Base-by-base conservation (phyloP, 306 rosid species). In the Inga laurina region DNA sequence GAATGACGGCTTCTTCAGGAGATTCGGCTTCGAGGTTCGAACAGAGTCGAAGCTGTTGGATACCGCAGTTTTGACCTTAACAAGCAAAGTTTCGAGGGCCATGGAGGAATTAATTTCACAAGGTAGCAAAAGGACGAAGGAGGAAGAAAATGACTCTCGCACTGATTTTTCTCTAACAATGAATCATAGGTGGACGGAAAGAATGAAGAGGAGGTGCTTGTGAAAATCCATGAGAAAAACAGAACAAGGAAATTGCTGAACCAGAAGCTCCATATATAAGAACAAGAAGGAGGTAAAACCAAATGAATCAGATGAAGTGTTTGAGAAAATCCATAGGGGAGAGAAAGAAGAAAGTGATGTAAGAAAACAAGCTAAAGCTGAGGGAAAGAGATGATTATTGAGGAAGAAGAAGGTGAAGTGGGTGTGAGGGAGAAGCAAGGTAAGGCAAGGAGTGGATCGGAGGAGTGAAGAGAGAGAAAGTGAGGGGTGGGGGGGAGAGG, bases 1-100 rank as follows among this genome's bases (percentile, higher is more conserved):
- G 83, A 83, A 81, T 4, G 91, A 84, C 0, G 90, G 85, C 43
- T 84, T 93, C 46, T 83, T 86, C 0, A 85, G 82, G 24, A 83
- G 90, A 24, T 80, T 88, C 0, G 89, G 92, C 7, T 78, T 65
- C 3, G 85, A 41, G 37, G 52, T 21, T n/a, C 80, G 88, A 1
- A 89, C 93, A 0, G 78, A 88, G 14, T 91, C 96, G 77, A 94
- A 82, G 57, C 88, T 67, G 88, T 79, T 84, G 4, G 97, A 88
- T 57, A 97, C 76, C 34, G 92, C 93, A 56, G 92, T 83, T 84
- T 91, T 97, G 43, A 97, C 95, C 85, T 94, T 97, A 73, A 87
- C 64, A 12, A 94, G 92, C 81, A 86, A 88, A 30, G 95, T 94
- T 77, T 94, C 98, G 3, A 91, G 89, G n/a, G 99, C 95, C 99